Evolutionary conservation across 805 yeast species (phyloP).

Genomic region (Lipomyces oligophaga): DNA sequence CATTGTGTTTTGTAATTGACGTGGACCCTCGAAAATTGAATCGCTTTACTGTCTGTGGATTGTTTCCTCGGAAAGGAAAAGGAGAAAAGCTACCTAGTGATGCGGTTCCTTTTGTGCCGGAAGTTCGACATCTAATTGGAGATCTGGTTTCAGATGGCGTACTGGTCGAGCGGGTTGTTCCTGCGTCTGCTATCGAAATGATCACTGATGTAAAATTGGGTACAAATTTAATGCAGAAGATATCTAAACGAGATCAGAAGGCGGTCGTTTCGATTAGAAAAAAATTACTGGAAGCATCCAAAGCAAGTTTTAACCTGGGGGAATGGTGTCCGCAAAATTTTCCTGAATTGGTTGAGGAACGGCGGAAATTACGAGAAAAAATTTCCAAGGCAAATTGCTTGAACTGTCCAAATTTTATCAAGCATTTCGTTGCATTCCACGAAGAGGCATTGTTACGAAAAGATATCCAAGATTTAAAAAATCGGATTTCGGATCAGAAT

Average conservation of each 20-base stretch:
- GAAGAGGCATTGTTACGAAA: conserved; percentile 46
- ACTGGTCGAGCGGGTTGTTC: conserved; percentile 39
- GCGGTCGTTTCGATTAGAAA: too few species aligned
- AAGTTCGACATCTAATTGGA: conserved; percentile 4
- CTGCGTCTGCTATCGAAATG: conserved; percentile 44
- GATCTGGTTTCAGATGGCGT: conserved; percentile 6
- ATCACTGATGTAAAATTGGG: conserved; percentile 40
- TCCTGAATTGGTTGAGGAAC: conserved; percentile 41
- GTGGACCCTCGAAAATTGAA: conserved; percentile 6
- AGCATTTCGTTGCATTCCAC: conserved; percentile 40
- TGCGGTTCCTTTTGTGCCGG: conserved; percentile 22
- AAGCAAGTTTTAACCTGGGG: too few species aligned
- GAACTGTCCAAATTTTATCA: conserved; percentile 37
- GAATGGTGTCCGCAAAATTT: too few species aligned
- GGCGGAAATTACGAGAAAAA: conserved; percentile 38
- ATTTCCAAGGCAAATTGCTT: conserved; percentile 36
- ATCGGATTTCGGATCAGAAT: conserved; percentile 77
- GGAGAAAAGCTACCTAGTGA: conserved; percentile 10
- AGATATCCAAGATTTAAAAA: conserved; percentile 54
- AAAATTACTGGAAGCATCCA: too few species aligned
- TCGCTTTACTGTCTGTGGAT: conserved; percentile 18
- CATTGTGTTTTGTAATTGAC: conserved; percentile 22
- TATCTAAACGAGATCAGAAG: too few species aligned
- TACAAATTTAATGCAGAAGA: too few species aligned
- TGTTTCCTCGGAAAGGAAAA: conserved; percentile 7